Percentiles rank a stretch among this genome's conserved stretches.
Evolutionary conservation across 352 stramenopile genomes (phyloP).

Genomic region (Phytopythium montanum): DNA sequence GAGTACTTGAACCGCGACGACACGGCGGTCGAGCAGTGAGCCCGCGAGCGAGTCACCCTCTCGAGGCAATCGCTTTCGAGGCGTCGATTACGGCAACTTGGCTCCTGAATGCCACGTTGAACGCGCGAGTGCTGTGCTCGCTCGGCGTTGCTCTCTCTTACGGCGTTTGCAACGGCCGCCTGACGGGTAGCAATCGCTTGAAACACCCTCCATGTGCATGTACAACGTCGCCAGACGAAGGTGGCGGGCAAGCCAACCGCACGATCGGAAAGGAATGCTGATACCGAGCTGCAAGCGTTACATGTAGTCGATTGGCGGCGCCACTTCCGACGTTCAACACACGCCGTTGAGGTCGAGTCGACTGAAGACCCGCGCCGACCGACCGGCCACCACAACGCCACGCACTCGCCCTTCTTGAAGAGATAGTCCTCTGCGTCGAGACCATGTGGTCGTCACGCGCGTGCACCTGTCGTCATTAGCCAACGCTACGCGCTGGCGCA

Average conservation of each 20-base stretch:
- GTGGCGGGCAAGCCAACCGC: not conserved
- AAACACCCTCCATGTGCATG: not conserved
- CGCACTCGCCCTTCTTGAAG: too few relatives aligned
- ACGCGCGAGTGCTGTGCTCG: not conserved
- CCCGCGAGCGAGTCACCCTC: not conserved
- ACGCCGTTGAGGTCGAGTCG: not conserved
- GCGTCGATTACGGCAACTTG: not conserved
- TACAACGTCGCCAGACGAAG: not conserved
- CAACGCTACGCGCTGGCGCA: conserved; percentile 5
- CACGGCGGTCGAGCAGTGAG: conserved; percentile 38
- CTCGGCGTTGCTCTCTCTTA: not conserved
- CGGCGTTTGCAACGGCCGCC: not conserved
- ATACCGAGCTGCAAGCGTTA: not conserved
- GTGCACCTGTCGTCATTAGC: conserved; percentile 3
- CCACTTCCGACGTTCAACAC: not conserved
- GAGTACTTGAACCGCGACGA: conserved; percentile 76
- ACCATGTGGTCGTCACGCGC: too few relatives aligned
- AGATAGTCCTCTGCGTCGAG: too few relatives aligned
- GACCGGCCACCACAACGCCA: not conserved
- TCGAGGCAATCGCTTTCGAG: not conserved
- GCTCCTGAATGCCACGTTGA: not conserved
- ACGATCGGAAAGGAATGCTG: conserved; percentile 4
- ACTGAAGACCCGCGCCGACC: not conserved
- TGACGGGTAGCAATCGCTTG: not conserved
- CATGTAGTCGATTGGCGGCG: not conserved